Percentiles rank a stretch among this genome's conserved stretches.
phyloP scores from a whole-genome alignment of 140 eudicot genomes.

The Senecio squalidus region DNA sequence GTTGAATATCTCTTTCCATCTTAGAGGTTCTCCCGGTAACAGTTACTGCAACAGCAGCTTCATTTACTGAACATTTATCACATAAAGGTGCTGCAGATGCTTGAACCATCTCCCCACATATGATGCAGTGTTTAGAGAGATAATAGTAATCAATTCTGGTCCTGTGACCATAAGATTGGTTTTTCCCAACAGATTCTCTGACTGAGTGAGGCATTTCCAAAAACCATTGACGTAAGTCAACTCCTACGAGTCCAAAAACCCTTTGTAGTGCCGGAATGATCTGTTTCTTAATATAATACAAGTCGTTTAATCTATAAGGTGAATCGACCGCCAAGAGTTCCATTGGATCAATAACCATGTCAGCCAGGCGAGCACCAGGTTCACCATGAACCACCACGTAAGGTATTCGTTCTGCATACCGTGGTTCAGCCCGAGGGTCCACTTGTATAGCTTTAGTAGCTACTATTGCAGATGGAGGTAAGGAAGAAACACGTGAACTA shows the following conservation, averaged over 20 bases:
- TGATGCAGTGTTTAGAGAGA: conserved; percentile 68
- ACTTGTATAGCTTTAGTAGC: conserved; percentile 81
- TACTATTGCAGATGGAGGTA: conserved; percentile 97
- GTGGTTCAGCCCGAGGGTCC: conserved; percentile 96
- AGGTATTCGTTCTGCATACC: conserved; percentile 86
- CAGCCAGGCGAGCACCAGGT: conserved; percentile 92
- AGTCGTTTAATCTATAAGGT: conserved; percentile 73
- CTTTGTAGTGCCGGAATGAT: conserved; percentile 89
- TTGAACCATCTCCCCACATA: conserved; percentile 81
- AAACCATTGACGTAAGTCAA: conserved; percentile 74
- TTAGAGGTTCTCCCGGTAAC: conserved; percentile 73
- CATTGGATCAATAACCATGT: conserved; percentile 82
- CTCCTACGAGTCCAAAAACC: conserved; percentile 86
- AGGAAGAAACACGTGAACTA: conserved; percentile 58
- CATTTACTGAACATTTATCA: conserved; percentile 47
- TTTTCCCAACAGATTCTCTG: conserved; percentile 60
- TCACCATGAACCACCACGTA: conserved; percentile 93
- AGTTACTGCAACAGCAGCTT: conserved; percentile 49
- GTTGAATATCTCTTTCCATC: conserved; percentile 81
- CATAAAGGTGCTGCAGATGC: conserved; percentile 53
- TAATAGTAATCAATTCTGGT: conserved; percentile 85
- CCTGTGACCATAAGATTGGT: conserved; percentile 36
- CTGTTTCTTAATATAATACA: conserved; percentile 87
- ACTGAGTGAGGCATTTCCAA: conserved; percentile 74
- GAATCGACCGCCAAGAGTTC: conserved; percentile 76